Evolutionary conservation across 495 filamentous ascomycete species (phyloP), one percentile per base, ranked within the genome.

Genomic region (Penicillium macrosclerotiorum): DNA sequence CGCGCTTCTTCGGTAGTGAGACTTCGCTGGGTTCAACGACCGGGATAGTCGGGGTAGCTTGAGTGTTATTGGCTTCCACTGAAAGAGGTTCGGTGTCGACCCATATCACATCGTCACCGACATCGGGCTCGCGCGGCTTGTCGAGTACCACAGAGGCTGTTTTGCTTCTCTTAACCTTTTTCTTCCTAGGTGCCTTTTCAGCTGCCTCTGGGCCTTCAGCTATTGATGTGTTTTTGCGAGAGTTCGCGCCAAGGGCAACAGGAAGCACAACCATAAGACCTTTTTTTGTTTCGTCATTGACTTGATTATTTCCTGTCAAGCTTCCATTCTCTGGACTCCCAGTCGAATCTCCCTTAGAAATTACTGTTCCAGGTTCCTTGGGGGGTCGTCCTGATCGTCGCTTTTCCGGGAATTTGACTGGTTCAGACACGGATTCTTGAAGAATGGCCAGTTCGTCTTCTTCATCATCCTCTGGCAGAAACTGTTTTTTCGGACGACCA

Each of bases 1-100:
- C 71, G 42, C 71, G 70, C 53, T 74, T 76, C 40, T 70, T 73
- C 18, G 68, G 63, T 0, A 49, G 52, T 14, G 60, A 49, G 2
- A 33, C 11, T 30, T 50, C 48, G 9, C 37, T 42, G 3, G 30
- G n/a, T 12, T 32, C 39, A n/a, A n/a, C n/a, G n/a, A n/a, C n/a
- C n/a, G 3, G 37, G 37, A 3, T 43, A 26, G 13, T 51, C 25
- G 11, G 37, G 38, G 2, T 25, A 18, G 14, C 8, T 32, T 26
- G 38, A 3, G 37, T 39, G 16, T 38, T 14, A 23, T 39, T 43
- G 22, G 22, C 13, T 20, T 42, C 38, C 6, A 24, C n/a, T 13
- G 45, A 31, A 12, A 57, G 18, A 5, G 62, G 59, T 6, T 53
- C 55, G 12, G 69, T 61, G 9, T 71, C 69, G 0, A 75, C 44